Conservation (phyloP, 2,329 filamentous ascomycete genomes). For the Sporothrix schenckii region DNA sequence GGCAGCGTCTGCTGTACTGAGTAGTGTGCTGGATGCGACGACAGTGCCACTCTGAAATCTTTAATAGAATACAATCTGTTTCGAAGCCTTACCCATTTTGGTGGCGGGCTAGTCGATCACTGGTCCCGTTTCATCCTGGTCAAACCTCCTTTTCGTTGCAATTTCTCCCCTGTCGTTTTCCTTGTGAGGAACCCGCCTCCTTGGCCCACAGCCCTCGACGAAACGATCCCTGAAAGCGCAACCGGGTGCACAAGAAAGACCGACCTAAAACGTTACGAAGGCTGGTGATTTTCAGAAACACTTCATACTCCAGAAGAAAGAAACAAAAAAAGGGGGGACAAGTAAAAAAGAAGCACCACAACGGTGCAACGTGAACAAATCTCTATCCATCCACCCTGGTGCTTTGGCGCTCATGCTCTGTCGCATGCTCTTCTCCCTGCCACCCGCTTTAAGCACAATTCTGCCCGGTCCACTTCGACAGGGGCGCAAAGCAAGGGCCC, state of each 20-base stretch:
- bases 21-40: conserved; percentile 1
- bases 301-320: background rate
- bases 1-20: background rate
- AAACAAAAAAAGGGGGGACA: background rate
- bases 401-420: conserved; percentile 19
- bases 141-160: conserved; percentile 35
- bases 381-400: background rate
- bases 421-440: conserved; percentile 20
- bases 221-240: conserved; percentile 24
- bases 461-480: conserved; percentile 17
- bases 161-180: conserved; percentile 33
- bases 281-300: conserved; percentile 25
- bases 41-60: conserved; percentile 4
- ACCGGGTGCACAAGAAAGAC: background rate
- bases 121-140: conserved; percentile 33
- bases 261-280: background rate
- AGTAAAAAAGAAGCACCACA: background rate
- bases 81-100: conserved; percentile 9
- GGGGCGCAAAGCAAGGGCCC: conserved; percentile 27
- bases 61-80: conserved; percentile 16
- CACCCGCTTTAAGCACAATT: conserved; percentile 15
- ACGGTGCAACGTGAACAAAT: conserved; percentile 5
- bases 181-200: conserved; percentile 30
- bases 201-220: conserved; percentile 32
- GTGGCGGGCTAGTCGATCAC: conserved; percentile 24